Conservation (phyloP, 345 rosid species). For the Capsella bursapastoris region DNA sequence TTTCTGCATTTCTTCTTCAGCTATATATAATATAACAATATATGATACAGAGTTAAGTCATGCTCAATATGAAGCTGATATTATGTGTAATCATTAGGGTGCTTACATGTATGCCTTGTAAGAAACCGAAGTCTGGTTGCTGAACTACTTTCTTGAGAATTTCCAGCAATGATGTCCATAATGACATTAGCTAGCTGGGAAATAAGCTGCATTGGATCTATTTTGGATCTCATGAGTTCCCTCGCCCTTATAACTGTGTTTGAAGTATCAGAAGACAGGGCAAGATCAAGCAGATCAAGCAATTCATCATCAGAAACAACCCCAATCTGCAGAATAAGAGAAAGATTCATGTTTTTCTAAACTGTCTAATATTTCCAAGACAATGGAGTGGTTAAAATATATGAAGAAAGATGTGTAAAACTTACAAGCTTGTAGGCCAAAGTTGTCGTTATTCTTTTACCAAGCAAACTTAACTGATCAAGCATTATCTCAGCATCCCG, state of each 20-base stretch:
- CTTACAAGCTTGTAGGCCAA: constrained; percentile 89
- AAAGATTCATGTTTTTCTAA: not conserved
- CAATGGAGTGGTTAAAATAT: not conserved
- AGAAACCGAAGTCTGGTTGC: constrained; percentile 63
- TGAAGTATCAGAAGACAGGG: constrained; percentile 89
- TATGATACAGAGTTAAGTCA: not conserved
- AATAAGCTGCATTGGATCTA: constrained; percentile 93
- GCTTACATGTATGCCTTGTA: constrained; percentile 67
- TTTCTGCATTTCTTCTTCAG: constrained; percentile 78
- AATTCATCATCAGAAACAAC: constrained; percentile 93
- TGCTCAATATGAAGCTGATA: not conserved
- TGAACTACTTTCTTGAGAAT: constrained; percentile 64
- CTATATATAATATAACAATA: constrained; percentile 46
- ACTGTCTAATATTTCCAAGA: not conserved
- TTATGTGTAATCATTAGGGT: not conserved
- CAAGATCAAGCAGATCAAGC: constrained; percentile 89
- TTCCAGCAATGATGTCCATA: constrained; percentile 86
- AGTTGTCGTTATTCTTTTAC: constrained; percentile 76
- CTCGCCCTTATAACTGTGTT: constrained; percentile 90
- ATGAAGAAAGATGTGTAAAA: constrained; percentile 28
- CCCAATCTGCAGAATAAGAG: constrained; percentile 63
- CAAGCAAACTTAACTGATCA: constrained; percentile 90
- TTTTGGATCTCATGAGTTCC: constrained; percentile 90
- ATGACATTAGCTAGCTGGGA: constrained; percentile 94
- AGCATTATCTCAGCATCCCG: constrained; percentile 97